Base-by-base conservation (phyloP, 768 basidiomycete genomes). In the Rhodotorula kratochvilovae region DNA sequence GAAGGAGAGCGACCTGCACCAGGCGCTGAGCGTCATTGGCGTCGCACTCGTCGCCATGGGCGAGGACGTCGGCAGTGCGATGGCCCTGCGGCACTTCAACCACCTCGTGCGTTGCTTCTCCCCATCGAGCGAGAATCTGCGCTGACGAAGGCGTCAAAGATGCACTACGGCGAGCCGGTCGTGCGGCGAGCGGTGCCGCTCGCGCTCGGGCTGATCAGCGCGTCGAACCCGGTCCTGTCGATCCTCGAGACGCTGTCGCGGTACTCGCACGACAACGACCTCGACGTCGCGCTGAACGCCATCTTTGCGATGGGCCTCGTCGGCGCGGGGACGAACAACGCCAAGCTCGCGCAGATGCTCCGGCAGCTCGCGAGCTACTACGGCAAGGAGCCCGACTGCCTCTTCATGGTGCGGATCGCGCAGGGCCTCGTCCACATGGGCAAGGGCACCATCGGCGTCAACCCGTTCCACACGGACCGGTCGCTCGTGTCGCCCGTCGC, bases 251-350 rank as follows among this genome's bases (percentile, higher is more conserved):
- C 93, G 0, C 87, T 99, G 21, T 98, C 95, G 12, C 95, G 95
- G 81, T 99, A 99, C 83, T 95, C 92, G 70, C 96, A 99, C 83
- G 95, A 99, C 83, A 93, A 90, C 77, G 96, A 99, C 81, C 87
- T 98, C n/a, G 85, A 87, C 54, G 96, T 99, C 17, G 96, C 95
- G 0, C 86, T 92, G 61, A 98, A 97, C 78, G 91, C 96, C 36
- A 97, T 99, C 82, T 91, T 98, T 77, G 94, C 94, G 5, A 97
- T 99, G 95, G 96, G 96, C 70, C 85, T 99, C 35, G 89, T 98
- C 62, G 96, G 96, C 42, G 95, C 95, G 3, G 96, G 96, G 43
- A 93, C 92, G n/a, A 99, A 99, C 81, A 98, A 99, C 76, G 96
- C 96, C 23, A 88, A 93, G 50, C 85, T 99, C 50, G 95, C 90